These are phyloP conservation scores for Globisporangium cylindrosporum DNA, from an alignment of 352 stramenopile genomes.

Conservation along the genomic window DNA sequence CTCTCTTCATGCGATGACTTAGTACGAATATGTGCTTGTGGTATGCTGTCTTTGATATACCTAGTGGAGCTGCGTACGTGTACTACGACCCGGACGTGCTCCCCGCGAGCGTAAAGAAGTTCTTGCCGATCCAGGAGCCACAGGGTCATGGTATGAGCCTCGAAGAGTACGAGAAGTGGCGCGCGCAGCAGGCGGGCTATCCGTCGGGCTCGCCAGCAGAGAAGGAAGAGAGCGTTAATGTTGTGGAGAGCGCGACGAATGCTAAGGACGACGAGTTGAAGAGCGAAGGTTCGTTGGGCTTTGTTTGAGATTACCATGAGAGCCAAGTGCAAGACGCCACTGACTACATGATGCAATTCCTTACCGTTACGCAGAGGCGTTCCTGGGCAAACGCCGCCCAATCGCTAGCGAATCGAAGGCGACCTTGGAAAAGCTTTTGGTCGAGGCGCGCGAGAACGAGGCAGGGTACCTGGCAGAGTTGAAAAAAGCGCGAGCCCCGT, in stretches of 20 bases:
- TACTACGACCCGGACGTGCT: slow-evolving; percentile 87
- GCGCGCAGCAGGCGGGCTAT: slow-evolving; percentile 62
- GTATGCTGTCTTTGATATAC: neutral
- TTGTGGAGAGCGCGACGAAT: slow-evolving; percentile 1
- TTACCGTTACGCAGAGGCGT: slow-evolving; percentile 27
- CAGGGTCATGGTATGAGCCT: slow-evolving; percentile 83
- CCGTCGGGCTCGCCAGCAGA: slow-evolving; percentile 22
- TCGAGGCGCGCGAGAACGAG: slow-evolving; percentile 77
- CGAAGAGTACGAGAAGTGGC: slow-evolving; percentile 86
- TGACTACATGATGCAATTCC: slow-evolving; percentile 16
- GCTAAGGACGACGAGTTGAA: slow-evolving; percentile 19
- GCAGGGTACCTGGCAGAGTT: slow-evolving; percentile 74
- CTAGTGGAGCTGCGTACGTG: slow-evolving; percentile 73
- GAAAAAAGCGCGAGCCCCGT: slow-evolving; percentile 45
- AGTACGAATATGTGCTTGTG: neutral
- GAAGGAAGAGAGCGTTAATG: slow-evolving; percentile 27
- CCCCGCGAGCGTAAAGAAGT: slow-evolving; percentile 68
- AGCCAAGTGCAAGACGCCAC: slow-evolving; percentile 2
- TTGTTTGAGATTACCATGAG: neutral
- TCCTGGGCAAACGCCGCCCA: slow-evolving; percentile 9
- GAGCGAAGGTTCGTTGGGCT: slow-evolving; percentile 23
- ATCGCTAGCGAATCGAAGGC: slow-evolving; percentile 52
- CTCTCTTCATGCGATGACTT: too few species aligned
- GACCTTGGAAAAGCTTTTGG: slow-evolving; percentile 72
- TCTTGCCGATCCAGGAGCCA: slow-evolving; percentile 75